Evolutionary conservation across 1,284 basidiomycete species (phyloP).

Genomic region (Ustilago crameri): DNA sequence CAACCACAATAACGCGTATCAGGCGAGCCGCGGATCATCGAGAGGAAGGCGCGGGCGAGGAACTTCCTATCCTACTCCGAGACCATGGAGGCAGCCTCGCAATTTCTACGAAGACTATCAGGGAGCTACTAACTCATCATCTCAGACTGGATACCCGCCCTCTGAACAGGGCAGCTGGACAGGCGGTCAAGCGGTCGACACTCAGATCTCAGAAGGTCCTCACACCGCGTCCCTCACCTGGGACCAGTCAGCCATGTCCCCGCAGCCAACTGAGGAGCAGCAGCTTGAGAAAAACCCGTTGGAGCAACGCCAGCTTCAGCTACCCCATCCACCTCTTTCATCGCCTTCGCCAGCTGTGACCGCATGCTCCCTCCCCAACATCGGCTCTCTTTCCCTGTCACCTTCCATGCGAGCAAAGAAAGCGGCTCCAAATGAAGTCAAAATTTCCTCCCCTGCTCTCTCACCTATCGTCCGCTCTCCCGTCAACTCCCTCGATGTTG

Average conservation of each 20-base stretch:
- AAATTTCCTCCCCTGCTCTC: background rate
- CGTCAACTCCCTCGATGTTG: background rate
- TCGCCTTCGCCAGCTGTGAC: background rate
- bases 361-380: constrained; percentile 1
- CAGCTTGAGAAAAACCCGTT: background rate
- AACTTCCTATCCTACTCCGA: background rate
- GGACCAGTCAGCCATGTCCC: background rate
- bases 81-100: background rate
- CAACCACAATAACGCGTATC: background rate
- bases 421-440: background rate
- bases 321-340: background rate
- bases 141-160: background rate
- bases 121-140: background rate
- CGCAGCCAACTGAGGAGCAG: background rate
- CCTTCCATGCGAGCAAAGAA: background rate
- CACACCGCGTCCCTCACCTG: no score
- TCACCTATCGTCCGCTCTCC: background rate
- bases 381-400: background rate
- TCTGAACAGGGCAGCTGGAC: background rate
- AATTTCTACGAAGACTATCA: background rate
- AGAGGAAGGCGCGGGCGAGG: background rate
- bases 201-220: no score
- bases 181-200: background rate
- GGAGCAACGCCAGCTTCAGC: background rate
- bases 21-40: background rate